These are phyloP conservation scores for Lactarius trivialis DNA, from an alignment of 768 basidiomycete genomes.

Conservation along the genomic window DNA sequence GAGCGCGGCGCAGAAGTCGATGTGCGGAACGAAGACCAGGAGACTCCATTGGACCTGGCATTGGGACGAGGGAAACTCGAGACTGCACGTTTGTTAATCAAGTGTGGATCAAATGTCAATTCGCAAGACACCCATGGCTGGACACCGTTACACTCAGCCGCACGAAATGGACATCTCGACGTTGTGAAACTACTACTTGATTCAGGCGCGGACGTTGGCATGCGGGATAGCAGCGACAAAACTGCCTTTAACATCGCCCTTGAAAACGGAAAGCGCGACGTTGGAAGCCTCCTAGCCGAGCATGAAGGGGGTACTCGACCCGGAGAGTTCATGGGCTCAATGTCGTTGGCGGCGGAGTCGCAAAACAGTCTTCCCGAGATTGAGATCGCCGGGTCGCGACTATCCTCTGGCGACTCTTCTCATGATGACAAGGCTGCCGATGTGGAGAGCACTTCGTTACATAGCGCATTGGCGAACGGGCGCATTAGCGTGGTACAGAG, in stretches of 20 bases:
- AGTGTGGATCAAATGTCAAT: neutral
- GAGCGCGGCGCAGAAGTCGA: neutral
- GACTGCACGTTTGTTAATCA: neutral
- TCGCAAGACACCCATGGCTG: neutral
- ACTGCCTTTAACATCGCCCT: neutral
- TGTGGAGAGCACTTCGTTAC: neutral
- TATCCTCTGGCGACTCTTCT: neutral
- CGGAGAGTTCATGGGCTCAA: neutral
- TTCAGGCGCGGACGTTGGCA: neutral
- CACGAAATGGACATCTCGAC: neutral
- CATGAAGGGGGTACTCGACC: neutral
- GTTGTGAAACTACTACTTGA: neutral
- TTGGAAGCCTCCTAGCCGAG: neutral
- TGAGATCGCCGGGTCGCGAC: neutral
- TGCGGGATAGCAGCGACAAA: neutral
- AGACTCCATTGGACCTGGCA: neutral
- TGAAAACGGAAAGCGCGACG: neutral
- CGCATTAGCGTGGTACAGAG: neutral
- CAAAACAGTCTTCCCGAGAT: neutral
- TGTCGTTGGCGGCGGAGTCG: neutral
- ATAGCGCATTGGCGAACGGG: neutral
- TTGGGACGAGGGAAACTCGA: neutral
- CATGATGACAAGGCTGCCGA: too few relatives aligned
- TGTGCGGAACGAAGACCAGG: neutral
- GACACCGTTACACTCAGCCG: neutral